A percentile compares a stretch with the other conserved stretches of the same genome.
These are phyloP conservation scores for Escallonia rubra DNA, from an alignment of 129 eudicot genomes.

Conservation along the genomic window DNA sequence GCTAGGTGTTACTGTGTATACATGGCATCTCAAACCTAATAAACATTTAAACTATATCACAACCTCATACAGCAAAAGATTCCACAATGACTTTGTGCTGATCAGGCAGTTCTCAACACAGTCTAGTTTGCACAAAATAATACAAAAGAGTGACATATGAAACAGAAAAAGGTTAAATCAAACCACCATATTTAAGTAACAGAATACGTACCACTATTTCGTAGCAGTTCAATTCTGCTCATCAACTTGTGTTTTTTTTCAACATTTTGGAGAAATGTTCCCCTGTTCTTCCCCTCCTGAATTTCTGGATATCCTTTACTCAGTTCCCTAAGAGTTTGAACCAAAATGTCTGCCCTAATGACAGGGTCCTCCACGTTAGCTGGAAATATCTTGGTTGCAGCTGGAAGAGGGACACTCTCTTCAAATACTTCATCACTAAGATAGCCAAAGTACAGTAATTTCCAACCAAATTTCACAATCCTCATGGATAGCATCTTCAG, in stretches of 20 bases:
- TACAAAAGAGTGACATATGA: no score
- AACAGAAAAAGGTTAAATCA: no score
- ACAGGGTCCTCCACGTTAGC: constrained; percentile 91
- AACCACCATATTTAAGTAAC: neutral
- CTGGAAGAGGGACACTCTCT: constrained; percentile 42
- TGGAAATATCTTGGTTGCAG: constrained; percentile 78
- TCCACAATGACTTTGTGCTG: no score
- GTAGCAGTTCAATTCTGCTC: constrained; percentile 49
- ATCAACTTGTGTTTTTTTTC: constrained; percentile 52
- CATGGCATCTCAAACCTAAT: no score
- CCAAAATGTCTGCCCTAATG: constrained; percentile 73
- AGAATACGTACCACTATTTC: constrained; percentile 36
- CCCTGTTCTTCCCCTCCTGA: constrained; percentile 32
- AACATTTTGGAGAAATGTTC: constrained; percentile 62
- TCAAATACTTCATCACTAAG: constrained; percentile 68
- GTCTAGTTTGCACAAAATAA: no score
- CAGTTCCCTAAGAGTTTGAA: constrained; percentile 76
- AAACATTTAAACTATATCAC: no score
- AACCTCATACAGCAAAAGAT: no score
- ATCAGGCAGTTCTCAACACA: no score
- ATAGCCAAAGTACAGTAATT: constrained; percentile 55
- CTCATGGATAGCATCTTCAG: constrained; percentile 68
- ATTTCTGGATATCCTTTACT: constrained; percentile 40
- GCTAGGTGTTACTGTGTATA: no score
- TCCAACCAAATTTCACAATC: constrained; percentile 77